Evolutionary conservation across 1,284 basidiomycete species (phyloP).

Genomic region (Fomitopsis pinicola): DNA sequence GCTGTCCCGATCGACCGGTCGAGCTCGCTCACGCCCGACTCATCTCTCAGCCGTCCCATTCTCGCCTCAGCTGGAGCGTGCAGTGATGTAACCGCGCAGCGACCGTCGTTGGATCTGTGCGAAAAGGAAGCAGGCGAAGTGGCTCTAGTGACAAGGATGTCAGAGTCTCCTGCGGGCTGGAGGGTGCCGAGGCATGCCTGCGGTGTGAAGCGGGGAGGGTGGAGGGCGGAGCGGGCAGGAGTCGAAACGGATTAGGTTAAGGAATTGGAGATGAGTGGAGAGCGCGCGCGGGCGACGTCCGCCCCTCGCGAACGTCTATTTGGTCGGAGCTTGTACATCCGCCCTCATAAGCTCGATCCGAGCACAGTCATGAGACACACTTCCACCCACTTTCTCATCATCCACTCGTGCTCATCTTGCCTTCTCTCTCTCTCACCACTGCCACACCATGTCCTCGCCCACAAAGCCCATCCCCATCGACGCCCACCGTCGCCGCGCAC

Average conservation of each 20-base stretch:
- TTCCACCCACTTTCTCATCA: not conserved
- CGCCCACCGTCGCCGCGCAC: slow-evolving; percentile 34
- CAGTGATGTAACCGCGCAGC: not conserved
- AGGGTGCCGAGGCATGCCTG: not conserved
- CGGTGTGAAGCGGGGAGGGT: not conserved
- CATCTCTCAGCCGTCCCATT: not conserved
- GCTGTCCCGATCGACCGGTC: not conserved
- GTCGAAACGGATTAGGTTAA: not conserved
- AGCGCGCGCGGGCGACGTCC: not conserved
- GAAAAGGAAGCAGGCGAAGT: not conserved
- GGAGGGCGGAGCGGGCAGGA: not conserved
- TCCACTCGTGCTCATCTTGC: not conserved
- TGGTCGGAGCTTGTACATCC: slow-evolving; percentile 10
- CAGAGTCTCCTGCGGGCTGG: not conserved
- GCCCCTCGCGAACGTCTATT: not conserved
- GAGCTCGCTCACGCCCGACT: not conserved
- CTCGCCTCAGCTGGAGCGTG: not conserved
- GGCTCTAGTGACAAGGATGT: not conserved
- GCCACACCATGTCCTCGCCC: slow-evolving; percentile 29
- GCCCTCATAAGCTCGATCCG: slow-evolving; percentile 4
- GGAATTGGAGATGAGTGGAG: slow-evolving; percentile 1
- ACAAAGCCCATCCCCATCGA: slow-evolving; percentile 66
- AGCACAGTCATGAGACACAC: not conserved
- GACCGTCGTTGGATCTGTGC: not conserved
- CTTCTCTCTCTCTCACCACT: not conserved